Conservation (phyloP, 768 basidiomycete species). For the Nidula microcarpa region DNA sequence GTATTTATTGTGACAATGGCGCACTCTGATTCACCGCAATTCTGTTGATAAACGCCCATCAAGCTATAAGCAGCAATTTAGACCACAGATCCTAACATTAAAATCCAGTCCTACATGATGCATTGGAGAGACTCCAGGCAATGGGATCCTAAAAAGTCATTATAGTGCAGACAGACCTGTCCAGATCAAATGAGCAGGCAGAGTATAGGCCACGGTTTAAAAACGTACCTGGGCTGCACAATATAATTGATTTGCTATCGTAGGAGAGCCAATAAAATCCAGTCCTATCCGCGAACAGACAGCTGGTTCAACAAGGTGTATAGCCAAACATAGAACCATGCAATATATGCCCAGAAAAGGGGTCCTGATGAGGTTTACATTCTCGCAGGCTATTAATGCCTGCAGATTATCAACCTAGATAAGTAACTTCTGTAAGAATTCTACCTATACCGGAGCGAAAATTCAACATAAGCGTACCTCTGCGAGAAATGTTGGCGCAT, state of each 20-base stretch:
- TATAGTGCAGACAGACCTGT: slow-evolving; percentile 16
- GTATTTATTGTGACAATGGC: neutral
- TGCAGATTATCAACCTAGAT: neutral
- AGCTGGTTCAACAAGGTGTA: slow-evolving; percentile 16
- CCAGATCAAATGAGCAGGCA: neutral
- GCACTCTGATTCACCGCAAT: slow-evolving; percentile 21
- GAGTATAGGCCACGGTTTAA: neutral
- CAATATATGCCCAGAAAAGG: slow-evolving; percentile 16
- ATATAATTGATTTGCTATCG: slow-evolving; percentile 16
- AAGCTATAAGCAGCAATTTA: slow-evolving; percentile 9
- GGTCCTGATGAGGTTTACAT: slow-evolving; percentile 1
- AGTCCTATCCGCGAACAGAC: slow-evolving; percentile 13
- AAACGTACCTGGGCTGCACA: slow-evolving; percentile 16
- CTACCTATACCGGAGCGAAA: neutral
- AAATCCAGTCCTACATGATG: slow-evolving; percentile 13
- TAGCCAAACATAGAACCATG: slow-evolving; percentile 17
- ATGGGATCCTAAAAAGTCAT: slow-evolving; percentile 18
- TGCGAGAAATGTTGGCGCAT: slow-evolving; percentile 16
- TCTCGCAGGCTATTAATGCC: neutral
- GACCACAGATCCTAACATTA: neutral
- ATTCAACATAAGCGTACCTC: slow-evolving; percentile 7
- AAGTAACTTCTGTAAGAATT: neutral
- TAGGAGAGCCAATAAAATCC: slow-evolving; percentile 7
- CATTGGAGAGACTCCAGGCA: slow-evolving; percentile 19
- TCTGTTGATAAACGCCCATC: slow-evolving; percentile 23